phyloP scores from a whole-genome alignment of 768 basidiomycete genomes.

The Collybiopsis luxurians region DNA sequence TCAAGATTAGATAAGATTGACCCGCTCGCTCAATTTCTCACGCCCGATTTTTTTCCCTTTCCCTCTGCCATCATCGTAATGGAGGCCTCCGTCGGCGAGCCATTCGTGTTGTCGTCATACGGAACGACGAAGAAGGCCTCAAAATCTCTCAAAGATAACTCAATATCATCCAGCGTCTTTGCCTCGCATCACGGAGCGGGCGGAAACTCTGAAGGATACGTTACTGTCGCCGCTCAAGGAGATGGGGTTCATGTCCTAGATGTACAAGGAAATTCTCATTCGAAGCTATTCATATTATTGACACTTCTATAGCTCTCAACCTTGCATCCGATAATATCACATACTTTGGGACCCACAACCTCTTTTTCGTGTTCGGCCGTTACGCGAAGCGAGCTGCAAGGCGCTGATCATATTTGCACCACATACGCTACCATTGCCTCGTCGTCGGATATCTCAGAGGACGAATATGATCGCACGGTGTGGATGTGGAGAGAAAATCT shows the following conservation, averaged over 20 bases:
- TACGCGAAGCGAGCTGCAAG: constrained; percentile 32
- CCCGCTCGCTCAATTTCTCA: too few relatives aligned
- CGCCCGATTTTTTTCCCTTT: background rate
- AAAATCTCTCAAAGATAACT: constrained; percentile 7
- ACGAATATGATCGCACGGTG: constrained; percentile 47
- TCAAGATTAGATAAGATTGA: too few relatives aligned
- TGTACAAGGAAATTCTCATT: constrained; percentile 36
- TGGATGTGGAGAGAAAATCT: constrained; percentile 62
- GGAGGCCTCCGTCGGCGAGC: constrained; percentile 28
- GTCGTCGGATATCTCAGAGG: constrained; percentile 40
- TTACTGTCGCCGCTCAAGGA: constrained; percentile 65
- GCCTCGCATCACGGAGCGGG: constrained; percentile 31
- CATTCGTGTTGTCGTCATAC: constrained; percentile 38
- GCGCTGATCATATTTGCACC: constrained; percentile 35
- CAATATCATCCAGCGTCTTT: constrained; percentile 21
- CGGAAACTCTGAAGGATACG: constrained; percentile 48
- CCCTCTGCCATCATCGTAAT: background rate
- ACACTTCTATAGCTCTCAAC: constrained; percentile 47
- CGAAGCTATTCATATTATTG: background rate
- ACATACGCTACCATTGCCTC: constrained; percentile 56
- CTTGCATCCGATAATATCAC: constrained; percentile 63
- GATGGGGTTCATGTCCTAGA: constrained; percentile 78
- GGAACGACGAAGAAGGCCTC: constrained; percentile 20
- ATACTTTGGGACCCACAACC: constrained; percentile 67
- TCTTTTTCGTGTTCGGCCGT: constrained; percentile 59